Evolutionary conservation across 805 yeast species (phyloP).

Genomic region (Candida loeiensis): DNA sequence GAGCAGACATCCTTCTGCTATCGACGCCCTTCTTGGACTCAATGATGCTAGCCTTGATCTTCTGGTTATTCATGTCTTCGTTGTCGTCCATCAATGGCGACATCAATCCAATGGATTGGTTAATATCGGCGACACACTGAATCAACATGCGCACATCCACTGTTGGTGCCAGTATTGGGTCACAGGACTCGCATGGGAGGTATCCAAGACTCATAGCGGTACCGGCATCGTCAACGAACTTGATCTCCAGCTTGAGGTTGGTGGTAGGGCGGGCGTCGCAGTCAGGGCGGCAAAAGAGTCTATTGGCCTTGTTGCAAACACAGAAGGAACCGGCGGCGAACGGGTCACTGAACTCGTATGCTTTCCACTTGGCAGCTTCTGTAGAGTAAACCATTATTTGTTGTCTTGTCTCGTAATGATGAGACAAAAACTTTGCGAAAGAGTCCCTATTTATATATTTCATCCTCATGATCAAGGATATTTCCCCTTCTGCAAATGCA

Average conservation of each 20-base stretch:
- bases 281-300: conserved; percentile 62
- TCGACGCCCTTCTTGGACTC: conserved; percentile 21
- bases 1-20: conserved; percentile 28
- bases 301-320: conserved; percentile 44
- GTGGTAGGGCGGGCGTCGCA: conserved; percentile 51
- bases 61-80: conserved; percentile 34
- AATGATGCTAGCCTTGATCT: conserved; percentile 35
- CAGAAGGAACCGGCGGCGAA: conserved; percentile 57
- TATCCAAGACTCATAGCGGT: conserved; percentile 47
- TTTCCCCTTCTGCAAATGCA: not conserved
- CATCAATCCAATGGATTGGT: conserved; percentile 55
- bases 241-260: conserved; percentile 43
- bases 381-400: conserved; percentile 28
- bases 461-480: not conserved
- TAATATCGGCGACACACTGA: conserved; percentile 52
- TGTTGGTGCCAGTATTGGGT: conserved; percentile 45
- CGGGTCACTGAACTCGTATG: conserved; percentile 64
- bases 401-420: not conserved
- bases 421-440: too few species aligned
- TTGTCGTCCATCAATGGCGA: conserved; percentile 49
- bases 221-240: conserved; percentile 38
- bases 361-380: conserved; percentile 53
- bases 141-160: conserved; percentile 45
- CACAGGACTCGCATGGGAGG: conserved; percentile 52
- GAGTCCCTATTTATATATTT: not conserved